Evolutionary conservation across 73 alveolate species (phyloP).

Genomic region (Effrenium voratum): DNA sequence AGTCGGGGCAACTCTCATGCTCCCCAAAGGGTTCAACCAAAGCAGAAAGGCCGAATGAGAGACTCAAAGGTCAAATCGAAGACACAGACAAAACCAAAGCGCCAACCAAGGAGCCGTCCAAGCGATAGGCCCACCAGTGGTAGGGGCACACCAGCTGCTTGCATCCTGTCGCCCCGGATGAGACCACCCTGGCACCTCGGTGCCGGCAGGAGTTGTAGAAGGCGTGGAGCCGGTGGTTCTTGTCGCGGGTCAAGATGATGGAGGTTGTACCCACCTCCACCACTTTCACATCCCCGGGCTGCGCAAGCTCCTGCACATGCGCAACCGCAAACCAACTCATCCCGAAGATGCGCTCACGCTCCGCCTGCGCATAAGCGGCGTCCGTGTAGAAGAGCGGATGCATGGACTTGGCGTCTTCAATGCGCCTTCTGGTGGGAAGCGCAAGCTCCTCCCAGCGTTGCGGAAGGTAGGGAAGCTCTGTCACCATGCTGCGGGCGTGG

Average conservation of each 20-base stretch:
- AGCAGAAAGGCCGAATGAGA: no score
- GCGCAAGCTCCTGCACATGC: neutral
- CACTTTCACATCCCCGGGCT: slow-evolving; percentile 7
- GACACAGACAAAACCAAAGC: no score
- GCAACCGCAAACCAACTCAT: neutral
- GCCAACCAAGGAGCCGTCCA: slow-evolving; percentile 6
- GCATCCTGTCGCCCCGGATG: neutral
- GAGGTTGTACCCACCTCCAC: neutral
- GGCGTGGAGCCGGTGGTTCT: neutral
- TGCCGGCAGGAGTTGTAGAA: slow-evolving; percentile 10
- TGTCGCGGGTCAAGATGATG: neutral
- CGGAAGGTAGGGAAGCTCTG: neutral
- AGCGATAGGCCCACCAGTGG: slow-evolving; percentile 18
- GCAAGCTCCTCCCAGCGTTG: neutral
- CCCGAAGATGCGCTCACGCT: neutral
- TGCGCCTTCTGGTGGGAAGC: neutral
- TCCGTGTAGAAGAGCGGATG: no score
- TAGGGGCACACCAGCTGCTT: slow-evolving; percentile 16
- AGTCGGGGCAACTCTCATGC: no score
- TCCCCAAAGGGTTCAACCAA: no score
- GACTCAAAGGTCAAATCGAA: no score
- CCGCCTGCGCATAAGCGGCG: neutral
- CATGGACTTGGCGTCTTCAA: neutral
- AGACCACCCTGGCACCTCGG: neutral
- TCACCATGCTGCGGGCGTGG: neutral